These are phyloP conservation scores for Kandelia obovata DNA, from an alignment of 345 rosid genomes.

Conservation along the genomic window DNA sequence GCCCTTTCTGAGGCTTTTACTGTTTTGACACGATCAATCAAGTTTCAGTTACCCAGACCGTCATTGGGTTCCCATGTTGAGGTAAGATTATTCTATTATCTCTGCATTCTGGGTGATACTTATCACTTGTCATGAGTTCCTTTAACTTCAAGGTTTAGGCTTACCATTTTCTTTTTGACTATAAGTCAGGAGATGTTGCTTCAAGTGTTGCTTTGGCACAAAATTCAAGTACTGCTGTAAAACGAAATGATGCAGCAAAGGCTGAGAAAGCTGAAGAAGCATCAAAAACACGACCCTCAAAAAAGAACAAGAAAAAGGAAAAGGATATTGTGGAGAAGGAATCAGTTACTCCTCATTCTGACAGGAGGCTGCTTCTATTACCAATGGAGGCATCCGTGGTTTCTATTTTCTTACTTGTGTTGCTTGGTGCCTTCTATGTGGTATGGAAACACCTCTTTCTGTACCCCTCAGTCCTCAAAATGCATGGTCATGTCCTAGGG, in stretches of 20 bases:
- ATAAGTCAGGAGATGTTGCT: slow-evolving; percentile 62
- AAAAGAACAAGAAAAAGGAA: slow-evolving; percentile 70
- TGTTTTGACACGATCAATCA: slow-evolving; percentile 82
- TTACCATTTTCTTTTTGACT: slow-evolving; percentile 31
- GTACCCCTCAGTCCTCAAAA: background rate
- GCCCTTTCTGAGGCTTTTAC: slow-evolving; percentile 96
- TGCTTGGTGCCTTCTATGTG: slow-evolving; percentile 97
- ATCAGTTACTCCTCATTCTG: slow-evolving; percentile 42
- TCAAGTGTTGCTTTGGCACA: slow-evolving; percentile 31
- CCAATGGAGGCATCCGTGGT: slow-evolving; percentile 78
- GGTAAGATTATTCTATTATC: slow-evolving; percentile 41
- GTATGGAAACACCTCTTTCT: slow-evolving; percentile 41
- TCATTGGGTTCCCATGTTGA: slow-evolving; percentile 42
- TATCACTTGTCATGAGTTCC: slow-evolving; percentile 6
- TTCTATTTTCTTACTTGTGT: slow-evolving; percentile 74
- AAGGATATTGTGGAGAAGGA: slow-evolving; percentile 48
- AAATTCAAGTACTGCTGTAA: slow-evolving; percentile 33
- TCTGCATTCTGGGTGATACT: slow-evolving; percentile 9
- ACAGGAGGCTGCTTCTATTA: slow-evolving; percentile 75
- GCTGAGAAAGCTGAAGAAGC: slow-evolving; percentile 46
- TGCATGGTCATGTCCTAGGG: background rate
- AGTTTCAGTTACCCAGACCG: slow-evolving; percentile 66
- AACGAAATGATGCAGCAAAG: slow-evolving; percentile 42
- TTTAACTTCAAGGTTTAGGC: slow-evolving; percentile 20
- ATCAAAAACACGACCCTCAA: slow-evolving; percentile 52